Base-by-base conservation (phyloP, 106 monocot genomes). In the Apostasia ramifera region DNA sequence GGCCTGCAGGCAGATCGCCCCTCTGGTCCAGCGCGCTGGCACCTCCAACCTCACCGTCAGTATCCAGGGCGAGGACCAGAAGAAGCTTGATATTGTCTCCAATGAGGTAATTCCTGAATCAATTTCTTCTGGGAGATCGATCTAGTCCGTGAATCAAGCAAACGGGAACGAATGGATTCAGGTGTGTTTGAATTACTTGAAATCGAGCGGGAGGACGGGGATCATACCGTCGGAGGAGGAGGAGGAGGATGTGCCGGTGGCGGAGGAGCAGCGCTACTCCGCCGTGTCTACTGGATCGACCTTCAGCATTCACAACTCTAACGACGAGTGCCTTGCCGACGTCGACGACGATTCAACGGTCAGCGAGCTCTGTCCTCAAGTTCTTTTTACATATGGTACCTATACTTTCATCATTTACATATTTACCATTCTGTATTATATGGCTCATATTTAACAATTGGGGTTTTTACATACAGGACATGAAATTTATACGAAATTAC, bases 1-100 rank as follows among this genome's bases (percentile, higher is more conserved):
- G 76, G 94, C 94, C 7, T 95, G 94, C 88, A 95, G 91, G 73
- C 91, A 95, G 74, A 95, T 95, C 56, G 94, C 94, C 0, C 88
- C 94, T 3, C 80, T 95, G 14, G 91, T 95, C 57, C 94, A 95
- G 74, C 74, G 94, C 54, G 91, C 91, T 2, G 78, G 78, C 63
- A 95, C 91, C 44, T 86, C 94, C 54, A 95, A 95, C 59, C 88
- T 95, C 63, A 91, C 94, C 14, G 81, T 88, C 54, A 88, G 84
- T 70, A 66, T 84, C 6, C 88, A 84, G 62, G 88, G 84, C 5
- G 88, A 88, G 40, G 84, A 88, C 53, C 88, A 88, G 78, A 88
- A 88, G 84, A 88, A 88, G 81, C 88, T 88, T 47, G 88, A 88
- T 52, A 84, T 84, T 8, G 81, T 88, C 69, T 88, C 88, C 61